These are phyloP conservation scores for Ophiostoma populinum DNA, from an alignment of 2,329 filamentous ascomycete species.

Conservation along the genomic window DNA sequence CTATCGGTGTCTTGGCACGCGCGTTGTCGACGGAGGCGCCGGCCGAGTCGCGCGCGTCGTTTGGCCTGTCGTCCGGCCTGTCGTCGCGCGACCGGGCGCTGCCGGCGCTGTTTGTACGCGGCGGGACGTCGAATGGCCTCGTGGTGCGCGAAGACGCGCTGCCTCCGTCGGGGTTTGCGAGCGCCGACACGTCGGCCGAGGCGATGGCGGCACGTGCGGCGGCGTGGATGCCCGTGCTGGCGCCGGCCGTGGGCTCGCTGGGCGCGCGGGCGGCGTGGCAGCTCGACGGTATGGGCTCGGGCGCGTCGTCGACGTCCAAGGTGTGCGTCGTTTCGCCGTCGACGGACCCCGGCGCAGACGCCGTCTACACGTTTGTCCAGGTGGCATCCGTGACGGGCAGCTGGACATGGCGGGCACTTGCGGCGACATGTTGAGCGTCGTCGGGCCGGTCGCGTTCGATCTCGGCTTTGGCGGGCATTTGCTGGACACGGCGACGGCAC, in stretches of 20 bases:
- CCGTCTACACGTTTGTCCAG: conserved; percentile 55
- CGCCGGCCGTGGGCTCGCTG: conserved; percentile 40
- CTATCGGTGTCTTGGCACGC: no score
- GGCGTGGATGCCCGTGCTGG: conserved; percentile 14
- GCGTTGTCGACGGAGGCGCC: no score
- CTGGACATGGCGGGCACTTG: conserved; percentile 56
- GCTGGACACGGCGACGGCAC: conserved; percentile 15
- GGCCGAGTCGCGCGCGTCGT: no score
- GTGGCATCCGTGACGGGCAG: conserved; percentile 43
- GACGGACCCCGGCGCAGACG: conserved; percentile 14
- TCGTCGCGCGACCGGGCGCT: conserved; percentile 7
- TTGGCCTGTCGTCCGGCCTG: no score
- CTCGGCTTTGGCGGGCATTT: conserved; percentile 19
- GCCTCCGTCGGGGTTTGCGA: conserved; percentile 5
- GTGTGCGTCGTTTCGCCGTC: conserved; percentile 44
- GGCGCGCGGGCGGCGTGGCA: conserved; percentile 49
- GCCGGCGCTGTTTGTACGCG: conserved; percentile 16
- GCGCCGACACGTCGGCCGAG: neutral
- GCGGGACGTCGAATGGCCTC: conserved; percentile 17
- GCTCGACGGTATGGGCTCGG: conserved; percentile 54
- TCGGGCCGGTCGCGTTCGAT: conserved; percentile 49
- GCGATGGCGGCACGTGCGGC: conserved; percentile 2
- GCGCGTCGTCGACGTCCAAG: conserved; percentile 52
- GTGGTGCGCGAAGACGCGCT: conserved; percentile 13
- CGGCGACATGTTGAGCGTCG: conserved; percentile 53